phyloP scores from a whole-genome alignment of 768 basidiomycete species.

The Lyophyllum atratum region DNA sequence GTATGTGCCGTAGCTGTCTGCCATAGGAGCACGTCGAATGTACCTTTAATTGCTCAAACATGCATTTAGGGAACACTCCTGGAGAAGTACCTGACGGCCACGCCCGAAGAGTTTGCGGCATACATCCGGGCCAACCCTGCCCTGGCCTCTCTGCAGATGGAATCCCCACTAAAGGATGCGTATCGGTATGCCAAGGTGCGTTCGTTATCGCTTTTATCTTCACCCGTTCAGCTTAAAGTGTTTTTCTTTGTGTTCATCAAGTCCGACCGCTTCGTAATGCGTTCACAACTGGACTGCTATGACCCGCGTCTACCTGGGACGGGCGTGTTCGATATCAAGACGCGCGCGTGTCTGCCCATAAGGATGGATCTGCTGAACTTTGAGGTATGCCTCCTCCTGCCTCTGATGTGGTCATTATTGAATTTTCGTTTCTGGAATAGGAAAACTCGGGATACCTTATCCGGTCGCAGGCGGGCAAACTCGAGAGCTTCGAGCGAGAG shows the following conservation, averaged over 20 bases:
- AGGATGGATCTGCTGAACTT: constrained; percentile 86
- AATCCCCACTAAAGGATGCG: constrained; percentile 56
- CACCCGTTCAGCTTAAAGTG: background rate
- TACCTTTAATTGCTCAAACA: background rate
- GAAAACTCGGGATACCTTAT: constrained; percentile 84
- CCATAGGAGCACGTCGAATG: background rate
- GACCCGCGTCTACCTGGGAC: constrained; percentile 83
- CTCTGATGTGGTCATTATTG: background rate
- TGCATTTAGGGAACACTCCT: constrained; percentile 74
- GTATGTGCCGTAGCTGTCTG: constrained; percentile 36
- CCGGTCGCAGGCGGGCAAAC: constrained; percentile 55
- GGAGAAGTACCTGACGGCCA: constrained; percentile 82
- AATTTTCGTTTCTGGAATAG: constrained; percentile 32
- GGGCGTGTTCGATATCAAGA: constrained; percentile 96
- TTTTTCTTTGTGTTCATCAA: constrained; percentile 24
- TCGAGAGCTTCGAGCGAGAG: constrained; percentile 88
- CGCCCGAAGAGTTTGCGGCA: constrained; percentile 61
- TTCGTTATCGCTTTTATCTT: background rate
- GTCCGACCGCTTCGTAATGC: constrained; percentile 78
- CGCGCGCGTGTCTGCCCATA: constrained; percentile 82
- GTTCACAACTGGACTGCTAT: constrained; percentile 91
- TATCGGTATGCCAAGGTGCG: constrained; percentile 85
- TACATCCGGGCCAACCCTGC: constrained; percentile 43
- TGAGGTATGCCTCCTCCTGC: constrained; percentile 41
- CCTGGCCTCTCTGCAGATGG: constrained; percentile 18